A percentile compares a stretch with the other conserved stretches of the same genome.
phyloP scores from a whole-genome alignment of 148 eudicot genomes.

The Euryodendron excelsum region DNA sequence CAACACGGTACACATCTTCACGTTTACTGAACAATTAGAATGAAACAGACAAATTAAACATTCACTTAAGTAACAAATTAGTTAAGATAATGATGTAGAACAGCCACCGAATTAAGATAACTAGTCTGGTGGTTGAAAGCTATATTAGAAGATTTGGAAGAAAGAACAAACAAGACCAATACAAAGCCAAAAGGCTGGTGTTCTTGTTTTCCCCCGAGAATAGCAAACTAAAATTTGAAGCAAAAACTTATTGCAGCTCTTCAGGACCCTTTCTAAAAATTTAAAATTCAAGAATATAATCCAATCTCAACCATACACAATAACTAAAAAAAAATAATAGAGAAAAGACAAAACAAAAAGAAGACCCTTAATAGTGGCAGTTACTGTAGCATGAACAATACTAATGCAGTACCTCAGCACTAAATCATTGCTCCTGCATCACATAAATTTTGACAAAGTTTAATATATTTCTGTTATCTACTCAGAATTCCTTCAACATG shows the following conservation, averaged over 20 bases:
- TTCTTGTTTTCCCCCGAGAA: background rate
- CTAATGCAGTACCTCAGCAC: background rate
- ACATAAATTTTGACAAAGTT: background rate
- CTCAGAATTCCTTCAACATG: background rate
- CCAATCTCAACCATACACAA: background rate
- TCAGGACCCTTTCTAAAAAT: background rate
- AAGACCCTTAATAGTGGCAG: background rate
- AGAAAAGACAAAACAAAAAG: background rate
- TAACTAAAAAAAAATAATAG: background rate
- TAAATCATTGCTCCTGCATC: background rate
- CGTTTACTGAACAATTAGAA: constrained; percentile 61
- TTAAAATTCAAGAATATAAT: background rate
- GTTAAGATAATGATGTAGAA: background rate
- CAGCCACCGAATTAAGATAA: background rate
- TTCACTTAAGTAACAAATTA: background rate
- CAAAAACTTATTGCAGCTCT: background rate
- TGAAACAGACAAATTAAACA: constrained; percentile 15
- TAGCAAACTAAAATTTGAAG: background rate
- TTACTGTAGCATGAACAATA: background rate
- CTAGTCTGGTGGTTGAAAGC: background rate
- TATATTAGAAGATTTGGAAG: background rate
- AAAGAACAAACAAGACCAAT: background rate
- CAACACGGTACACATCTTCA: constrained; percentile 78
- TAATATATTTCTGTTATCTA: background rate
- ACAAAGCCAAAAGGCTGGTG: background rate